Evolutionary conservation across 192 early-diverging fungal species (phyloP).

Genomic region (Podila verticillata): DNA sequence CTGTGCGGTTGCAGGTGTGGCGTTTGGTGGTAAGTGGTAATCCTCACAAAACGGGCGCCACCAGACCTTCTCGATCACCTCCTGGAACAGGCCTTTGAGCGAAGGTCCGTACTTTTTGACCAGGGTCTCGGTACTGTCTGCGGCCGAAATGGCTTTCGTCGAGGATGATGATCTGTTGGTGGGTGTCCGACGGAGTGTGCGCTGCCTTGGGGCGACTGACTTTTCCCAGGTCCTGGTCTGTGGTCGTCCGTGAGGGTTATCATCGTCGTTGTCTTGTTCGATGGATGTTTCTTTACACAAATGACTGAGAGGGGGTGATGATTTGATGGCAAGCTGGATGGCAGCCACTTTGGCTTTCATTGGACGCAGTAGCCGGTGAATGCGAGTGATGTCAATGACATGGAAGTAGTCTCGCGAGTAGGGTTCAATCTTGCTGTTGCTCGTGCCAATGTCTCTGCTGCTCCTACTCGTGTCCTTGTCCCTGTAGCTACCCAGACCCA

Average conservation of each 20-base stretch:
- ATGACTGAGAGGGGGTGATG: constrained; percentile 27
- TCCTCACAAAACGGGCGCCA: constrained; percentile 46
- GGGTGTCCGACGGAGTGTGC: background rate
- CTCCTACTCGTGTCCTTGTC: too few relatives aligned
- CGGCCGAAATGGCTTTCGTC: background rate
- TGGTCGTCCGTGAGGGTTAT: background rate
- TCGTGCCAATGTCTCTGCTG: too few relatives aligned
- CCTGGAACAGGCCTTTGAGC: constrained; percentile 21
- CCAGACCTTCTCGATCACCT: constrained; percentile 37
- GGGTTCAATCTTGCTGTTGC: background rate
- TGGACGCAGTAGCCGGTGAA: constrained; percentile 30
- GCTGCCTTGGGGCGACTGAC: background rate
- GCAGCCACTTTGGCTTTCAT: constrained; percentile 38
- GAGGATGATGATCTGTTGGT: background rate
- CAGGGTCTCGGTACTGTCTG: constrained; percentile 2
- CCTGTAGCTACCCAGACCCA: too few relatives aligned
- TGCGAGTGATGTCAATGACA: constrained; percentile 21
- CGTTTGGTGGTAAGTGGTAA: constrained; percentile 21
- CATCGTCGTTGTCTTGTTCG: background rate
- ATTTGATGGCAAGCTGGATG: constrained; percentile 40
- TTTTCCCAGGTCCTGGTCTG: background rate
- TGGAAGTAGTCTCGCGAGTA: constrained; percentile 26
- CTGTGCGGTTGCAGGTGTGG: background rate
- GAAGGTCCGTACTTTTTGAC: constrained; percentile 22
- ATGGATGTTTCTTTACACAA: background rate